Base-by-base conservation (phyloP, 768 basidiomycete genomes). In the Boletus fagicola region DNA sequence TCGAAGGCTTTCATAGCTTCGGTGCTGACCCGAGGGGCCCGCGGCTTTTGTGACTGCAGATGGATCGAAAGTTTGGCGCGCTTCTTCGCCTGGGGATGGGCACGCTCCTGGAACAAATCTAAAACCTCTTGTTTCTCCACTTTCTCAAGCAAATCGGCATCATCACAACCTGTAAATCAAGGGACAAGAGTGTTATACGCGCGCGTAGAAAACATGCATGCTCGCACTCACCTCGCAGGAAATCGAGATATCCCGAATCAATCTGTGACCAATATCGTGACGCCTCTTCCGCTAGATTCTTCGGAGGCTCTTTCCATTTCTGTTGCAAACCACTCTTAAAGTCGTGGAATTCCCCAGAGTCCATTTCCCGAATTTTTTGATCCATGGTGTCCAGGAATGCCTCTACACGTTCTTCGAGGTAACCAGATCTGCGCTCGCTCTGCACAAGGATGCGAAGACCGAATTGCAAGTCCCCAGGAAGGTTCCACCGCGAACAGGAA, bases 21-120 rank as follows among this genome's bases (percentile, higher is more conserved):
- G 2, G 75, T 66, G 65, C 89, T 90, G 68, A 94, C 80, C 60
- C 79, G 84, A 65, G 78, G 80, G 4, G 76, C 75, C 9, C 72
- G 80, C 18, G 82, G 80, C 70, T 83, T 88, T 66, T 85, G 86
- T 12, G 92, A 92, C 45, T 78, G 77, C 74, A 91, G 77, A 61
- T 95, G 96, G 47, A 92, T 78, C 1, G 94, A 93, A 51, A 94
- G 75, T 73, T 98, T 98, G 15, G 88, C 78, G 39, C 95, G 86
- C 3, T 77, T 80, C 30, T 75, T 60, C 0, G 91, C 90, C 0
- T 78, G 81, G 5, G 87, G 88, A 66, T 92, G 86, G 50, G 92
- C 83, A 53, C 81, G 80, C 16, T 77, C 74, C 42, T 80, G 73
- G 80, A 93, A 94, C 49, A 97, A 74, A 10, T 78, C 67, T 26